Evolutionary conservation across 2,329 filamentous ascomycete genomes (phyloP), one percentile per base, ranked within the genome.

Genomic region (Cadophora gregata): DNA sequence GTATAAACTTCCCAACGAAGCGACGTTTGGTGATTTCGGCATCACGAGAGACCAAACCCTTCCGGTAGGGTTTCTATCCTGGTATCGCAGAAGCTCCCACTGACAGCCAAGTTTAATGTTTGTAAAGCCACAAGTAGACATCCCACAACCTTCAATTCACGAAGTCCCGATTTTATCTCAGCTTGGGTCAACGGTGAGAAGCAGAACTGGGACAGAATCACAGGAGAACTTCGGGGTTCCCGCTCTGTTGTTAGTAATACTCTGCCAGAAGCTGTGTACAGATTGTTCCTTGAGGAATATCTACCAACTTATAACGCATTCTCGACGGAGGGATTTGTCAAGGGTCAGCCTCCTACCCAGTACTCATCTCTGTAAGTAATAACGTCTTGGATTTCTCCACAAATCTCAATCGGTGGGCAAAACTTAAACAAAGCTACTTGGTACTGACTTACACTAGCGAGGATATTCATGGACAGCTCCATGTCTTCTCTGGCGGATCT

Each of bases 401-500:
- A 21, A 9, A 14, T 58, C 24, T 42, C 33, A 7, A 38, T n/a
- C 3, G 14, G 4, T 21, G 2, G 12, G n/a, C 21, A 25, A 8
- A 8, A 27, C 48, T 25, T 3, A 36, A 36, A 24, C n/a, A 50
- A 9, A 16, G 47, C 7, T 25, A 24, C 19, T 21, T 25, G 24
- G 21, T 59, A n/a, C 33, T 59, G 14, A 42, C 21, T 27, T 1
- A 59, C 3, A 1, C 9, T 14, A 60, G 58, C 9, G 81, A 84
- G 68, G 76, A 75, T 45, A 78, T 80, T 24, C 81, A 83, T 70
- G 80, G 81, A 47, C 69, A 71, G 16, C 71, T 82, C 2, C 80
- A 83, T 69, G 76, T 79, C 58, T 72, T 72, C n/a, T 76, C 79
- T 9, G 78, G 78, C 25, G 80, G 79, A 31, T 69, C 69, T 9